Conservation (phyloP, 345 rosid species). For the Dipteronia sinensis region DNA sequence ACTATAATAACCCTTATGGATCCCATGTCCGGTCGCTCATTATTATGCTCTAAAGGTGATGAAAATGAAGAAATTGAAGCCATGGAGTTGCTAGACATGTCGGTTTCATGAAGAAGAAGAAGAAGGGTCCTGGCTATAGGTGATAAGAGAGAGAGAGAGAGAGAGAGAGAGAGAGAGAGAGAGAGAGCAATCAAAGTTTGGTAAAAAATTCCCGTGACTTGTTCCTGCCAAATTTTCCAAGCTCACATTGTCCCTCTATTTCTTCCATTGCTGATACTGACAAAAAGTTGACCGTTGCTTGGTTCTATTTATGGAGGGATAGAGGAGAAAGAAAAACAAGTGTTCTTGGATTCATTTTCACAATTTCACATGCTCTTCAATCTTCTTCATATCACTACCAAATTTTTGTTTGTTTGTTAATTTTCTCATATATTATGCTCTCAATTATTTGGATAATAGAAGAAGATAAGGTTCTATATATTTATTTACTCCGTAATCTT, state of each 20-base stretch:
- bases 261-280: conserved; percentile 23
- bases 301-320: conserved; percentile 18
- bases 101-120: conserved; percentile 12
- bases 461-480: neutral
- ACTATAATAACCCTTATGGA: conserved; percentile 39
- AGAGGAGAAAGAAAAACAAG: conserved; percentile 20
- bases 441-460: neutral
- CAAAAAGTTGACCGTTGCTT: conserved; percentile 34
- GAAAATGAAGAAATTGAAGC: conserved; percentile 39
- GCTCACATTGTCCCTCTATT: conserved; percentile 29
- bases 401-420: conserved; percentile 6
- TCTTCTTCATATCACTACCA: conserved; percentile 2
- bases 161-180: conserved; percentile 14
- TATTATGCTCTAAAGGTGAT: conserved; percentile 27
- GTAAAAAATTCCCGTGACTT: conserved; percentile 43
- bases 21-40: conserved; percentile 43
- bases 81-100: conserved; percentile 28
- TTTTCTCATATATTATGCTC: neutral
- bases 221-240: conserved; percentile 38
- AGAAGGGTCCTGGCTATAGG: conserved; percentile 15
- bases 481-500: too few species aligned
- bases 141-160: conserved; percentile 22
- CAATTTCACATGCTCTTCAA: conserved; percentile 24
- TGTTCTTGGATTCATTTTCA: neutral
- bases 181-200: conserved; percentile 9